A percentile compares a stretch with the other conserved stretches of the same genome.
These are phyloP conservation scores for Patellifolia procumbens DNA, from an alignment of 179 eudicot genomes.

Conservation along the genomic window DNA sequence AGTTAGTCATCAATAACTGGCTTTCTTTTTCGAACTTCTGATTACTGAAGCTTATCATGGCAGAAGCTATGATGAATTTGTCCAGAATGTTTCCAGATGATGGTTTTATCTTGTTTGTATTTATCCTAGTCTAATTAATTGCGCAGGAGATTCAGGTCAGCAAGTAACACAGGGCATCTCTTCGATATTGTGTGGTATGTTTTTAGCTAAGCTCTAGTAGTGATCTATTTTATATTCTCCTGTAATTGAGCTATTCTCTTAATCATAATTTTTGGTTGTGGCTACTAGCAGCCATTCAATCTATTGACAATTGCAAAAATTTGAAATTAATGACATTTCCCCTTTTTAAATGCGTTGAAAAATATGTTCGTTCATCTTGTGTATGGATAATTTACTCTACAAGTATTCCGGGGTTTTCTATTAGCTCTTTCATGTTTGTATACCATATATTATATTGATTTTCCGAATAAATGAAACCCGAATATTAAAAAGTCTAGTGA, in stretches of 20 bases:
- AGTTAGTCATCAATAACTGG: background rate
- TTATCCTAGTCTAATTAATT: conserved; percentile 10
- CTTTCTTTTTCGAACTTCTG: background rate
- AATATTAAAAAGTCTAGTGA: too few relatives aligned
- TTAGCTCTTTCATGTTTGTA: background rate
- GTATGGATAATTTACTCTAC: background rate
- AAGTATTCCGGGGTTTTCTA: background rate
- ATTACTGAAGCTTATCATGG: background rate
- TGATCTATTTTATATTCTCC: background rate
- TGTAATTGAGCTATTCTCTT: background rate
- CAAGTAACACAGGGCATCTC: conserved; percentile 37
- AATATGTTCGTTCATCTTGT: background rate
- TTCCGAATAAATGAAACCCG: too few relatives aligned
- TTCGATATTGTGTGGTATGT: conserved; percentile 52
- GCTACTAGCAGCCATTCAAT: background rate
- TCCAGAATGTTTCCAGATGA: background rate
- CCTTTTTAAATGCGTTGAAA: background rate
- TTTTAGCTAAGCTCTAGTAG: conserved; percentile 1
- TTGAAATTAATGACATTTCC: too few relatives aligned
- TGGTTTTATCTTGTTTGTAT: background rate
- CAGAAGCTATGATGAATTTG: background rate
- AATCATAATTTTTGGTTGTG: background rate
- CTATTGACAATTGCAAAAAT: background rate
- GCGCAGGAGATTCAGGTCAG: conserved; percentile 42
- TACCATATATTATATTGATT: too few relatives aligned